Base-by-base conservation (phyloP, 2,329 filamentous ascomycete genomes). In the Escovopsis sp. region DNA sequence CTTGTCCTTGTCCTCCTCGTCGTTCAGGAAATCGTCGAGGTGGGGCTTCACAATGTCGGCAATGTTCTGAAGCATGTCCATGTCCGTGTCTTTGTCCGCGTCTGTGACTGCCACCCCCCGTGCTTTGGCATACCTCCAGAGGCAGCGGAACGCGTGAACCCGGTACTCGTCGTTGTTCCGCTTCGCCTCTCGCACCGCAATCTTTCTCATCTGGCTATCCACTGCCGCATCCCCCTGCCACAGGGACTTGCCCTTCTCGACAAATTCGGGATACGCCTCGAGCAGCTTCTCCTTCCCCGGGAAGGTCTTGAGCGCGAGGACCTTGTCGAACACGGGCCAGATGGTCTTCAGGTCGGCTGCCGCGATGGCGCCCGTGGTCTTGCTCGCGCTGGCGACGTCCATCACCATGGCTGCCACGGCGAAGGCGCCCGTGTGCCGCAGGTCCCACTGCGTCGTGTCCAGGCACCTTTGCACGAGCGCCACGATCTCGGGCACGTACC, bases 231-330 rank as follows among this genome's bases (percentile, higher is more conserved):
- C 69, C 5, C 55, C 53, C 32, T 63, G 58, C 63, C 75, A 76
- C 21, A 83, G 61, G 7, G 55, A 55, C 43, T 67, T 68, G 1
- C 71, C 72, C 42, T 76, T 73, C 47, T 73, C 68, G 1, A 81
- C 75, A 47, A 96, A 90, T 39, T 75, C 70, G 4, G 85, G 79
- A 54, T 90, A 85, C 5, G 82, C 78, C 30, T 76, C 68, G 3
- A 96, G 65, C 23, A 98, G 72, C 45, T 75, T 76, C 57, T 94
- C 86, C 53, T 98, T 98, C 16, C 85, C 85, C 1, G 80, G 70
- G 66, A 94, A 98, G 1, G 87, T 94, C 65, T 94, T 96, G 11
- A 93, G 75, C 3, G 75, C 72, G 28, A 96, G 60, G 2, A 83
- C 76, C 49, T 80, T 84, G 43, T 94, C 84, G 33, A 94, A 66